Percentiles rank a stretch among this genome's conserved stretches.
Conservation (phyloP, 1,139 yeast species). For the Lodderomyces metapsilosis region DNA sequence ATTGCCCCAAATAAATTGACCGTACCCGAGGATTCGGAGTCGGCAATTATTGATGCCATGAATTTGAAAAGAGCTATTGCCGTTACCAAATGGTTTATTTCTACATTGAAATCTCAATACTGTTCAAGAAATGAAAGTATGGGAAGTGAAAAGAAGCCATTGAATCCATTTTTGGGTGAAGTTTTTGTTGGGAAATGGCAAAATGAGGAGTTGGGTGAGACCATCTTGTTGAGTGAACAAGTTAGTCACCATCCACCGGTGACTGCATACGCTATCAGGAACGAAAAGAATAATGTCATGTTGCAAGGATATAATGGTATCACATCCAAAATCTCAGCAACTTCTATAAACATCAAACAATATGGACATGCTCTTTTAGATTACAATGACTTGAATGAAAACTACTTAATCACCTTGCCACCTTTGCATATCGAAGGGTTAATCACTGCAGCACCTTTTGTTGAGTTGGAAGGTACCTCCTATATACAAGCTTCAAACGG, state of each 20-base stretch:
- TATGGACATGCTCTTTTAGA: conserved; percentile 83
- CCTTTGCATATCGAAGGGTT: conserved; percentile 96
- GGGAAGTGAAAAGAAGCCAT: conserved; percentile 94
- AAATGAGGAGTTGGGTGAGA: conserved; percentile 56
- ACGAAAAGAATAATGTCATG: conserved; percentile 63
- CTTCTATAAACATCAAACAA: conserved; percentile 80
- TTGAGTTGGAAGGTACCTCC: conserved; percentile 83
- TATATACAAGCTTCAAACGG: conserved; percentile 82
- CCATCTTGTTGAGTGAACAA: conserved; percentile 80
- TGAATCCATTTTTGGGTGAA: conserved; percentile 94
- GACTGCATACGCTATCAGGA: conserved; percentile 79
- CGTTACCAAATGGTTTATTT: conserved; percentile 87
- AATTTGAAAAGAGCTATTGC: conserved; percentile 66
- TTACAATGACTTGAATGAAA: conserved; percentile 60
- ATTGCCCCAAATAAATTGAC: conserved; percentile 60
- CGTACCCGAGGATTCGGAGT: conserved; percentile 31
- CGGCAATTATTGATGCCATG: conserved; percentile 48
- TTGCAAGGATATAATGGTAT: conserved; percentile 90
- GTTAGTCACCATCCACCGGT: conserved; percentile 96
- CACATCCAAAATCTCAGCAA: conserved; percentile 77
- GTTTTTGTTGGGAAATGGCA: conserved; percentile 86
- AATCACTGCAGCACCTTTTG: conserved; percentile 84
- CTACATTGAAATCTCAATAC: conserved; percentile 89
- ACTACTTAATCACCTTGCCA: conserved; percentile 83
- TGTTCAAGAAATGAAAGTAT: conserved; percentile 86